These are phyloP conservation scores for Oidiodendron maius DNA, from an alignment of 495 filamentous ascomycete species.

Conservation along the genomic window DNA sequence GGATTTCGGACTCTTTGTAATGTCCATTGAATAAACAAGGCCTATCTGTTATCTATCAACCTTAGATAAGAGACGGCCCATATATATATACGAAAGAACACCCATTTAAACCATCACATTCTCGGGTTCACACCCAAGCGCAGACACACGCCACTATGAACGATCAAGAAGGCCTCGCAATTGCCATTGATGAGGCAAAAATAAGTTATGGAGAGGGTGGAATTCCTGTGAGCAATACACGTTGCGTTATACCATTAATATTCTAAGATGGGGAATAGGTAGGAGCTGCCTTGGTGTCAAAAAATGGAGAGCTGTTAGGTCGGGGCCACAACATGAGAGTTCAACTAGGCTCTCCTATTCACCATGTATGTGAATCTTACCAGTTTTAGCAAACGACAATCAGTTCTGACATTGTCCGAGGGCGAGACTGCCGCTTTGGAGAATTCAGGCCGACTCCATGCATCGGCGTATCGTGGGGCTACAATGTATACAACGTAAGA, in stretches of 20 bases:
- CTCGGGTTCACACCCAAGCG: too few relatives aligned
- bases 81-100: not conserved
- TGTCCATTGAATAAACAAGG: too few relatives aligned
- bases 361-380: slow-evolving; percentile 80
- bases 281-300: slow-evolving; percentile 66
- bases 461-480: slow-evolving; percentile 60
- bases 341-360: slow-evolving; percentile 67
- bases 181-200: slow-evolving; percentile 75
- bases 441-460: slow-evolving; percentile 69
- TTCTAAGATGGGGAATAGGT: slow-evolving; percentile 38
- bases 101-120: not conserved
- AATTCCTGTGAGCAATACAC: slow-evolving; percentile 56
- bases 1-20: too few relatives aligned
- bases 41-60: too few relatives aligned
- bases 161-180: slow-evolving; percentile 44
- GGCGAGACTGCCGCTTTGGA: slow-evolving; percentile 78
- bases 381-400: not conserved
- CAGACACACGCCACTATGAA: slow-evolving; percentile 39
- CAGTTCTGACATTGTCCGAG: slow-evolving; percentile 38
- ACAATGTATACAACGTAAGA: slow-evolving; percentile 75
- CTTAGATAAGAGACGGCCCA: too few relatives aligned
- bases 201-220: slow-evolving; percentile 67
- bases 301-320: slow-evolving; percentile 69
- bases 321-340: slow-evolving; percentile 78
- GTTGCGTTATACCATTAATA: too few relatives aligned